These are phyloP conservation scores for Corylus americana DNA, from an alignment of 306 rosid genomes.

Conservation along the genomic window DNA sequence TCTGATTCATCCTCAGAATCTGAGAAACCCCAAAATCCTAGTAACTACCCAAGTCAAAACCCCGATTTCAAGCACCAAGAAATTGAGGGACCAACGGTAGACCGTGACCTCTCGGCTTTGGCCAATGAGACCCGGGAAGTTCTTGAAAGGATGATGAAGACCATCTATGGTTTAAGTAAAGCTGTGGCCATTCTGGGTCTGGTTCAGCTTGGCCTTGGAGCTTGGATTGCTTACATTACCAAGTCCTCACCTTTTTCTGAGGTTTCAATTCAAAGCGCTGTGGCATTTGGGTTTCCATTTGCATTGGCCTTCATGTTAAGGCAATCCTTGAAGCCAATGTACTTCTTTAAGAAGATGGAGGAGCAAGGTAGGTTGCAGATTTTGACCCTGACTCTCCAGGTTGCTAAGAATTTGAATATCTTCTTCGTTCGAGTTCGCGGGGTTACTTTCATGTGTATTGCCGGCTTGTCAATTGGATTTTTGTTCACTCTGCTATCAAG, in stretches of 20 bases:
- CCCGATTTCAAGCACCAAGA: slow-evolving; percentile 85
- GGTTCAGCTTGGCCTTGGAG: slow-evolving; percentile 69
- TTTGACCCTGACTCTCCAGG: slow-evolving; percentile 61
- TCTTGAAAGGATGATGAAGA: slow-evolving; percentile 57
- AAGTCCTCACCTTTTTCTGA: slow-evolving; percentile 38
- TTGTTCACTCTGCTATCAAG: slow-evolving; percentile 42
- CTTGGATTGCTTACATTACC: slow-evolving; percentile 59
- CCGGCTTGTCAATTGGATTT: slow-evolving; percentile 52
- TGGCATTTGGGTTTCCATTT: slow-evolving; percentile 77
- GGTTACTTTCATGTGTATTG: slow-evolving; percentile 46
- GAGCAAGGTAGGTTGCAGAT: slow-evolving; percentile 69
- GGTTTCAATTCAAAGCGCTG: slow-evolving; percentile 61
- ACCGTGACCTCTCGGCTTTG: slow-evolving; percentile 61
- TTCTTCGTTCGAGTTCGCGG: slow-evolving; percentile 58
- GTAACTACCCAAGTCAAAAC: slow-evolving; percentile 57
- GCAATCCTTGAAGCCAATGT: slow-evolving; percentile 57
- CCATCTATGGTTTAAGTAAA: slow-evolving; percentile 56
- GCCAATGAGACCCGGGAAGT: slow-evolving; percentile 70
- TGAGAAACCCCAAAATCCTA: slow-evolving; percentile 38
- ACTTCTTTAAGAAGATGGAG: slow-evolving; percentile 67
- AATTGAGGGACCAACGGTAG: slow-evolving; percentile 95
- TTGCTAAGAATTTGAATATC: slow-evolving; percentile 58
- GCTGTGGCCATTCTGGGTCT: slow-evolving; percentile 56
- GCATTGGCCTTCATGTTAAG: slow-evolving; percentile 72
- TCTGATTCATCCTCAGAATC: slow-evolving; percentile 41